Evolutionary conservation across 2,329 filamentous ascomycete genomes (phyloP).

Genomic region (Emericellopsis atlantica): DNA sequence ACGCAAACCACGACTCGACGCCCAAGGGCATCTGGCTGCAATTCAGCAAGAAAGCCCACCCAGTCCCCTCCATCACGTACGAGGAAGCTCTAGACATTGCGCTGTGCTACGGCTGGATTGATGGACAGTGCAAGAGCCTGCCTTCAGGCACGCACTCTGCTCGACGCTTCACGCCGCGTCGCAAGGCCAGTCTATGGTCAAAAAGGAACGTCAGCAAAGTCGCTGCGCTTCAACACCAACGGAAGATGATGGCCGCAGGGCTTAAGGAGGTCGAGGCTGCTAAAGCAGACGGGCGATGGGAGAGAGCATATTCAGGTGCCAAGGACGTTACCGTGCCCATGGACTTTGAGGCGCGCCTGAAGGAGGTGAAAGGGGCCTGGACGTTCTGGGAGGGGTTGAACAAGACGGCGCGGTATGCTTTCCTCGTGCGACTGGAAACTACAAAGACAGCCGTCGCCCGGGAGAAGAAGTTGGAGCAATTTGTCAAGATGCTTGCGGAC

Average conservation of each 20-base stretch:
- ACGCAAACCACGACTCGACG: conserved; percentile 15
- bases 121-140: conserved; percentile 33
- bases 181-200: conserved; percentile 43
- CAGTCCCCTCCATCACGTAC: conserved; percentile 32
- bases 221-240: conserved; percentile 25
- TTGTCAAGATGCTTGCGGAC: conserved; percentile 6
- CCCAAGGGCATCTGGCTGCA: conserved; percentile 30
- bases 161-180: conserved; percentile 46
- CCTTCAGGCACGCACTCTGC: conserved; percentile 25
- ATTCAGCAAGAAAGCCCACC: conserved; percentile 32
- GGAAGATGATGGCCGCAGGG: conserved; percentile 35
- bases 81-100: conserved; percentile 41
- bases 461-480: conserved; percentile 8
- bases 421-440: conserved; percentile 31
- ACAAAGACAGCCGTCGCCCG: conserved; percentile 14
- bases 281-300: conserved; percentile 45
- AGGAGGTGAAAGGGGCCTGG: conserved; percentile 16
- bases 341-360: conserved; percentile 33
- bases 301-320: conserved; percentile 38
- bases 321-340: conserved; percentile 30
- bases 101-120: conserved; percentile 52
- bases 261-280: conserved; percentile 38
- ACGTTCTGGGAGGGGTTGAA: conserved; percentile 28
- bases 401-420: conserved; percentile 29
- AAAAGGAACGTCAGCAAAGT: conserved; percentile 44